phyloP scores from a whole-genome alignment of 164 flowering plant species.

The Macadamia tetraphylla region DNA sequence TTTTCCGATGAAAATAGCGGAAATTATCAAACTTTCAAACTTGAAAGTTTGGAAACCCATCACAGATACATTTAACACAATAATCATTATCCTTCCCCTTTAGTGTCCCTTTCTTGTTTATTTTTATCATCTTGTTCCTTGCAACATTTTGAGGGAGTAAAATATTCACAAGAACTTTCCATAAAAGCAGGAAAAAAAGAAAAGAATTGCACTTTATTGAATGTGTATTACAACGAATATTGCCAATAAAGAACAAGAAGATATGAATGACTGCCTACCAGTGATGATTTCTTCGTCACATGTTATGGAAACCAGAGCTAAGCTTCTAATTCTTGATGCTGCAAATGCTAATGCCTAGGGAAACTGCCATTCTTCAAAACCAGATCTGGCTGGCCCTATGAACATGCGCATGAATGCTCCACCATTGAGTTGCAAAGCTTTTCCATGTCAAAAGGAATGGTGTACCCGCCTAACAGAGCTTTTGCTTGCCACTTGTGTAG shows the following conservation, averaged over 20 bases:
- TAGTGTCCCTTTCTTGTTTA: too few species aligned
- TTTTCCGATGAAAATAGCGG: too few species aligned
- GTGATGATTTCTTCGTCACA: constrained; percentile 80
- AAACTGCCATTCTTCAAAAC: constrained; percentile 69
- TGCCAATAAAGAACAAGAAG: not conserved
- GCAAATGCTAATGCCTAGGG: constrained; percentile 89
- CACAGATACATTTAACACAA: too few species aligned
- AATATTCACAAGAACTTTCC: not conserved
- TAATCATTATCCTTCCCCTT: too few species aligned
- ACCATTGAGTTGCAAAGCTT: constrained; percentile 41
- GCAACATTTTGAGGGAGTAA: not conserved
- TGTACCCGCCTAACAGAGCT: constrained; percentile 87
- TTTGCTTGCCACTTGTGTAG: constrained; percentile 98
- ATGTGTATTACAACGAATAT: not conserved
- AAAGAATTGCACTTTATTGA: not conserved
- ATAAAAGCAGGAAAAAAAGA: not conserved
- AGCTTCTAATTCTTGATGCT: constrained; percentile 77
- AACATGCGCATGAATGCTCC: constrained; percentile 91
- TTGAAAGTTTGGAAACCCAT: not conserved
- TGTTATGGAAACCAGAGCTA: constrained; percentile 73
- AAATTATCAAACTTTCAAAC: too few species aligned
- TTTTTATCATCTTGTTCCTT: not conserved
- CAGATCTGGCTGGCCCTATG: constrained; percentile 56
- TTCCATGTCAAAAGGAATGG: constrained; percentile 96
- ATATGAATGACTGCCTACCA: constrained; percentile 37